Conservation (phyloP, 2,329 filamentous ascomycete genomes). For the Neofusicoccum cordaticola region DNA sequence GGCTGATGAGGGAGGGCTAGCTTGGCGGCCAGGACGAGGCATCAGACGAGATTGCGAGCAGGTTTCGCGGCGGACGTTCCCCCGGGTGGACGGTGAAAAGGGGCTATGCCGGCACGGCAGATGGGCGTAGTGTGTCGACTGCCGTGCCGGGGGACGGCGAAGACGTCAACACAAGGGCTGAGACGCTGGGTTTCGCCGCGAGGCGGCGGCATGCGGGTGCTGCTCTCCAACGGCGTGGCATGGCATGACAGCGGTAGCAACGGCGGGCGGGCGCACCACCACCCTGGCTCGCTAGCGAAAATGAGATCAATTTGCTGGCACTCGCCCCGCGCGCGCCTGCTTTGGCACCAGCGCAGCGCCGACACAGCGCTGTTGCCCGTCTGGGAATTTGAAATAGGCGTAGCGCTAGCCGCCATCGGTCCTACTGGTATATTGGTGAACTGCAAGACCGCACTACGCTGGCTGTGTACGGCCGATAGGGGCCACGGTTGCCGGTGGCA, state of each 20-base stretch:
- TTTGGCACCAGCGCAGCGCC: neutral
- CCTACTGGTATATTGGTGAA: neutral
- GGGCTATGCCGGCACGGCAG: constrained; percentile 8
- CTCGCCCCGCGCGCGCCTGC: neutral
- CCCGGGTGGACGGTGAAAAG: neutral
- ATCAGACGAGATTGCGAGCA: constrained; percentile 11
- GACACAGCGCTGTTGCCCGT: neutral
- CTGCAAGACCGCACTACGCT: neutral
- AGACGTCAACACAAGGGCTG: neutral
- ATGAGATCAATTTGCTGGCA: constrained; percentile 1
- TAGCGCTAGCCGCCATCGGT: neutral
- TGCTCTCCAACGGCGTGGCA: constrained; percentile 4
- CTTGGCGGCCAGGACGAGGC: neutral
- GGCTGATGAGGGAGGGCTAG: constrained; percentile 61
- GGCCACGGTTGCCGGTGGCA: neutral
- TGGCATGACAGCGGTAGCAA: constrained; percentile 12
- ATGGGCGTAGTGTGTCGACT: neutral
- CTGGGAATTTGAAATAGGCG: neutral
- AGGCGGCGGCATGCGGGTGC: constrained; percentile 1
- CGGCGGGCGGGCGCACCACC: neutral
- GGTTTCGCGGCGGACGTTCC: neutral
- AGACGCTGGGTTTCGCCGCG: constrained; percentile 15
- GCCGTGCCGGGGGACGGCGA: constrained; percentile 2
- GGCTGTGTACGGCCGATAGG: neutral
- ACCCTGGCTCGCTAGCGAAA: constrained; percentile 5